Conservation (phyloP, 2,329 filamentous ascomycete species). For the Xylariaceae sp. region DNA sequence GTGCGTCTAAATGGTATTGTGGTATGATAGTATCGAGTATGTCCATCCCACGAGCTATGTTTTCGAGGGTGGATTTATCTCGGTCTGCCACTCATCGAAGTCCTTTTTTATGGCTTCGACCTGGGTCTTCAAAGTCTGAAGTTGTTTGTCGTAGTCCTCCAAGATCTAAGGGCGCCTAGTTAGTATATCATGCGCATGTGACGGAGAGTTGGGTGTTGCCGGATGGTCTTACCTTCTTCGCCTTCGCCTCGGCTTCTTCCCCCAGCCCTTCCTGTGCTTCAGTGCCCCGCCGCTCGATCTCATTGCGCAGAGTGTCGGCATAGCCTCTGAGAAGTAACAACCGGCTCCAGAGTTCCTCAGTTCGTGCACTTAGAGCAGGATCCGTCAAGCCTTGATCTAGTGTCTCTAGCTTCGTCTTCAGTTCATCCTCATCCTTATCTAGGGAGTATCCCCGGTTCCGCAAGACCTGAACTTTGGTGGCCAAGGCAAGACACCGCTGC, state of each 20-base stretch:
- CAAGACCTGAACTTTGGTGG: slow-evolving; percentile 80
- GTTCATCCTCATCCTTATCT: slow-evolving; percentile 78
- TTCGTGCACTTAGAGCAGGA: slow-evolving; percentile 74
- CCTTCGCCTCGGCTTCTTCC: slow-evolving; percentile 73
- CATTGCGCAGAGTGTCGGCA: slow-evolving; percentile 73
- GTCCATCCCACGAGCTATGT: slow-evolving; percentile 16
- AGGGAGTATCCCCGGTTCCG: slow-evolving; percentile 83
- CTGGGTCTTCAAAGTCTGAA: slow-evolving; percentile 77
- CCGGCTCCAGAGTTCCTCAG: slow-evolving; percentile 86
- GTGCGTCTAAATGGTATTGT: slow-evolving; percentile 22
- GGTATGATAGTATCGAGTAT: not conserved
- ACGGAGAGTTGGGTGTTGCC: not conserved
- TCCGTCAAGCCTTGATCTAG: slow-evolving; percentile 76
- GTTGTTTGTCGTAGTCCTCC: slow-evolving; percentile 82
- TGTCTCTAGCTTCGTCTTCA: slow-evolving; percentile 73
- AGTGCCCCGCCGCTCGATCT: slow-evolving; percentile 72
- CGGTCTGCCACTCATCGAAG: slow-evolving; percentile 62
- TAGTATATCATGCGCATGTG: slow-evolving; percentile 30
- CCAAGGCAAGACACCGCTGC: slow-evolving; percentile 75
- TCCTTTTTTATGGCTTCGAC: slow-evolving; percentile 67
- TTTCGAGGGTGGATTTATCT: slow-evolving; percentile 49
- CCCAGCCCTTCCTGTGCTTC: slow-evolving; percentile 65
- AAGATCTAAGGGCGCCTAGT: slow-evolving; percentile 62
- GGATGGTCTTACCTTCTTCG: slow-evolving; percentile 69
- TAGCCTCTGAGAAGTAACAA: slow-evolving; percentile 78